Conservation (phyloP, 2,329 filamentous ascomycete species). For the Beauveria bassiana region DNA sequence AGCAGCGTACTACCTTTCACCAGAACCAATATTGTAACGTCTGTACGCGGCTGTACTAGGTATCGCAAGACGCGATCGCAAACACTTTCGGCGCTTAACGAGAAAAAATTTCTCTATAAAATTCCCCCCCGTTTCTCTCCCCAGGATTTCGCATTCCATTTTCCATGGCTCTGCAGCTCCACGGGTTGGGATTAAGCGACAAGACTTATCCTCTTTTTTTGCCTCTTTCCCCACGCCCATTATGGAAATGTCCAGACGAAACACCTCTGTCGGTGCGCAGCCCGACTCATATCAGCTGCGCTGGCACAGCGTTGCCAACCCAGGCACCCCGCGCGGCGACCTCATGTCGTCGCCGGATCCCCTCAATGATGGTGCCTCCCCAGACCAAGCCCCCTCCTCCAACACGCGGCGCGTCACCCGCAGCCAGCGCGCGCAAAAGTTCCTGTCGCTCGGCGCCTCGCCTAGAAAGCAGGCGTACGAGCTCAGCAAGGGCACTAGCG, state of each 20-base stretch:
- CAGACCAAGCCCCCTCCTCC: slow-evolving; percentile 26
- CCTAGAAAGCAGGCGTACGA: slow-evolving; percentile 51
- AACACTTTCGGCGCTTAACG: not conserved
- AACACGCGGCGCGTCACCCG: slow-evolving; percentile 35
- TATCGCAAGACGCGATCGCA: not conserved
- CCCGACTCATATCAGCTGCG: slow-evolving; percentile 23
- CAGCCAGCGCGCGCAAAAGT: slow-evolving; percentile 33
- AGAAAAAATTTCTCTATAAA: not conserved
- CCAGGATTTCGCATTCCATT: not conserved
- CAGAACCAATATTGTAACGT: not conserved
- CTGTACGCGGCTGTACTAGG: not conserved
- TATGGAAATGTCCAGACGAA: slow-evolving; percentile 11
- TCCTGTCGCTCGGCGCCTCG: slow-evolving; percentile 32
- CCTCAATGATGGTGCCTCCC: slow-evolving; percentile 34
- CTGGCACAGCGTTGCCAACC: slow-evolving; percentile 29
- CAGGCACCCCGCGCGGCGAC: slow-evolving; percentile 32
- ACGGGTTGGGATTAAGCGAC: not conserved
- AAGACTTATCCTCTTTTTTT: not conserved
- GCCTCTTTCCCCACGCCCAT: slow-evolving; percentile 2
- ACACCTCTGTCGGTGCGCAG: not conserved
- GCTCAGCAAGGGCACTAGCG: slow-evolving; percentile 43
- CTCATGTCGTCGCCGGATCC: slow-evolving; percentile 45
- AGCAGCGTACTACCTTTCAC: not conserved
- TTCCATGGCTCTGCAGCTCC: slow-evolving; percentile 5
- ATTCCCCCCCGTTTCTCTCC: not conserved